Evolutionary conservation across 108 stramenopile species (phyloP).

Genomic region (Cyclotella choctawhatcheeana): DNA sequence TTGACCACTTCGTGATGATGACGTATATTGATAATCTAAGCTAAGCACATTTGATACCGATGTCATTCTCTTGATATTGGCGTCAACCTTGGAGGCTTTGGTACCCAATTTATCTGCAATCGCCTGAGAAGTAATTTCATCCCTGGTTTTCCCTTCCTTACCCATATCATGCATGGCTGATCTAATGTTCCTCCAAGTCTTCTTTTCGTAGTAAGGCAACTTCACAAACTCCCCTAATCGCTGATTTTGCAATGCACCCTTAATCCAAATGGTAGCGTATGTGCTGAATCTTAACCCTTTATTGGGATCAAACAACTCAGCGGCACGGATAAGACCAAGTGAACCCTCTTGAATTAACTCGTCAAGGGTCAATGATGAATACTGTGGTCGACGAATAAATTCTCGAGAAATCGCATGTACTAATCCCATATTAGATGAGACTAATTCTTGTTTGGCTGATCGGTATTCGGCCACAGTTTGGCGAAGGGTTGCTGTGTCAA

Average conservation of each 20-base stretch:
- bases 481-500: conserved; percentile 62
- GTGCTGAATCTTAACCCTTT: conserved; percentile 91
- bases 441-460: conserved; percentile 73
- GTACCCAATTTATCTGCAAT: conserved; percentile 59
- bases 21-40: conserved; percentile 74
- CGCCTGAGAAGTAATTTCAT: neutral
- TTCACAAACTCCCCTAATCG: conserved; percentile 58
- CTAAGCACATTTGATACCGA: conserved; percentile 67
- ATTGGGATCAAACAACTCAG: conserved; percentile 91
- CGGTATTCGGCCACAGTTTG: conserved; percentile 67
- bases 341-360: conserved; percentile 96
- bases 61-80: conserved; percentile 60
- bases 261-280: conserved; percentile 99
- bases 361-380: conserved; percentile 54
- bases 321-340: conserved; percentile 89
- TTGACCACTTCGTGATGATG: conserved; percentile 54
- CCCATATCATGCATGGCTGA: neutral
- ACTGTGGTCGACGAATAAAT: conserved; percentile 34
- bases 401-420: conserved; percentile 78
- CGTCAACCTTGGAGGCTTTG: conserved; percentile 50
- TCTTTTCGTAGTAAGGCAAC: conserved; percentile 71
- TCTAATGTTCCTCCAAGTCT: conserved; percentile 47
- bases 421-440: conserved; percentile 80
- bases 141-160: neutral
- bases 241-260: conserved; percentile 77